Percentiles rank a stretch among this genome's conserved stretches.
Conservation (phyloP, 2,329 filamentous ascomycete genomes). For the Alternaria rosae region DNA sequence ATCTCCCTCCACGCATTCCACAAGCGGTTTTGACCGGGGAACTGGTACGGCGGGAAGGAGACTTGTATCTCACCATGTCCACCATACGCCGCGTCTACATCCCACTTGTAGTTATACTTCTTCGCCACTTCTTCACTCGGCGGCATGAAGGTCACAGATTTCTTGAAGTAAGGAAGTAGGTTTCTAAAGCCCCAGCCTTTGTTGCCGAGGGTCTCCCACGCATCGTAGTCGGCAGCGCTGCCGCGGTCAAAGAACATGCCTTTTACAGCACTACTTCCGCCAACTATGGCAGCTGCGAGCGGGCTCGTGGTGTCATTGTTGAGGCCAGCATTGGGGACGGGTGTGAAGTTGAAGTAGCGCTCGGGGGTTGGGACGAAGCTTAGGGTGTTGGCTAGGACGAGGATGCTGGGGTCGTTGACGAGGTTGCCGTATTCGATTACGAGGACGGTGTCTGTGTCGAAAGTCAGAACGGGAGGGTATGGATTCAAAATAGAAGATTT, state of each 20-base stretch:
- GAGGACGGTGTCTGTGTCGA: conserved; percentile 17
- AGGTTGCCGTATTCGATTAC: conserved; percentile 22
- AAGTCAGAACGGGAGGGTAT: background rate
- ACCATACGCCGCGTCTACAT: background rate
- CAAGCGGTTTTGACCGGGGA: conserved; percentile 10
- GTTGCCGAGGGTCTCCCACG: conserved; percentile 65
- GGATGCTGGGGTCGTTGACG: conserved; percentile 8
- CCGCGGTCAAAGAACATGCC: conserved; percentile 45
- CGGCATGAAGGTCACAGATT: conserved; percentile 17
- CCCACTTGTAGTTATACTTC: background rate
- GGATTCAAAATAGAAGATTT: too few relatives aligned
- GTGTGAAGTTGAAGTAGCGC: conserved; percentile 21
- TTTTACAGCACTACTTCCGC: conserved; percentile 43
- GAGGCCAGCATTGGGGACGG: conserved; percentile 13
- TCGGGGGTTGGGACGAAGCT: background rate
- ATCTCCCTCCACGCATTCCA: conserved; percentile 15
- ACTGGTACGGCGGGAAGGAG: conserved; percentile 10
- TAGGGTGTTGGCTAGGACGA: conserved; percentile 13
- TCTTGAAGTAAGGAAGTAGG: conserved; percentile 30
- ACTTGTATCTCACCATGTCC: background rate
- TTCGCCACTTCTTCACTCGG: background rate
- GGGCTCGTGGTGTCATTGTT: conserved; percentile 17
- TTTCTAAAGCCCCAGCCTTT: conserved; percentile 45
- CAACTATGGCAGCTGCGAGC: conserved; percentile 31
- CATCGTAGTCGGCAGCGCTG: conserved; percentile 51